phyloP scores from a whole-genome alignment of 2,329 filamentous ascomycete genomes.

The Colletotrichum musae region DNA sequence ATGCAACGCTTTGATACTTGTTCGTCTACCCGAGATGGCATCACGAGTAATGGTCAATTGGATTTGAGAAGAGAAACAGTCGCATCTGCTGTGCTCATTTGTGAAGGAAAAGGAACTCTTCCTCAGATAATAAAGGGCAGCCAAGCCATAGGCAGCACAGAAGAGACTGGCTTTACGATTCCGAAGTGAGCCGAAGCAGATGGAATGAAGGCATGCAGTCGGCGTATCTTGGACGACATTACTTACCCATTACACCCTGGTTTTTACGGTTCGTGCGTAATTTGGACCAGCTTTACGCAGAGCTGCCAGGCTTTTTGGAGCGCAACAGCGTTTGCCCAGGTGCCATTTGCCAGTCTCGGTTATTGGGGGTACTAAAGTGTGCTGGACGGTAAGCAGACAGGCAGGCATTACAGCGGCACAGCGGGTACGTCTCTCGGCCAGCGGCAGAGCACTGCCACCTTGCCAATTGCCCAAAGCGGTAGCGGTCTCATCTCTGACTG shows the following conservation, averaged over 20 bases:
- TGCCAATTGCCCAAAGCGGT: conserved; percentile 30
- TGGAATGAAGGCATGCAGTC: conserved; percentile 4
- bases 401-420: too few species aligned
- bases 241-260: too few species aligned
- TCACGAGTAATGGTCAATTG: too few species aligned
- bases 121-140: too few species aligned
- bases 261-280: not conserved
- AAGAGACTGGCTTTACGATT: not conserved
- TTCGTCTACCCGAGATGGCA: not conserved
- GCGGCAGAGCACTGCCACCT: conserved; percentile 22
- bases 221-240: not conserved
- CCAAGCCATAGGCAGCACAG: not conserved
- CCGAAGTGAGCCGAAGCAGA: not conserved
- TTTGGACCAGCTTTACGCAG: not conserved
- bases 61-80: too few species aligned
- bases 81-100: too few species aligned
- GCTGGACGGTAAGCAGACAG: too few species aligned
- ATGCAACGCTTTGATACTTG: conserved; percentile 23
- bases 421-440: too few species aligned
- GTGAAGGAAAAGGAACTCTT: too few species aligned
- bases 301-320: not conserved
- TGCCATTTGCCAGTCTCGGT: not conserved
- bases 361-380: not conserved
- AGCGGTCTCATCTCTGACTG: conserved; percentile 20
- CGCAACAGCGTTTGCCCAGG: too few species aligned